Conservation (phyloP, 306 rosid species). For the Inga laurina region DNA sequence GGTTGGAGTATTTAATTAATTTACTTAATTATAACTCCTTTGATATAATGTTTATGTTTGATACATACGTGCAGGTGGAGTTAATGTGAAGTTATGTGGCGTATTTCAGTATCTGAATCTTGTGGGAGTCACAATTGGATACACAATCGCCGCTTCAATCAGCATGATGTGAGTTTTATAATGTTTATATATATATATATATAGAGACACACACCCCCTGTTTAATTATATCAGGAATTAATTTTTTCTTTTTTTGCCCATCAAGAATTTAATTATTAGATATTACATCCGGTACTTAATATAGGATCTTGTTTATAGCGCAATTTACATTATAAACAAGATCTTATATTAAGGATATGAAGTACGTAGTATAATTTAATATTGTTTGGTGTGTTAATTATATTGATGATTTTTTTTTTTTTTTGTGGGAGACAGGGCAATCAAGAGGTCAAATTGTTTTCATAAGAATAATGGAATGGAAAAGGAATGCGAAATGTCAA, state of each 20-base stretch:
- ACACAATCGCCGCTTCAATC: conserved; percentile 50
- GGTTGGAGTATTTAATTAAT: no score
- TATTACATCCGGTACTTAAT: no score
- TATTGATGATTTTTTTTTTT: background rate
- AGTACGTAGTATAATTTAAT: no score
- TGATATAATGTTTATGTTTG: background rate
- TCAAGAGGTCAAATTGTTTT: conserved; percentile 45
- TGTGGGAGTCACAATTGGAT: conserved; percentile 52
- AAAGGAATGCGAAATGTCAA: conserved; percentile 40
- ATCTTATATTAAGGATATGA: no score
- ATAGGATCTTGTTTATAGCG: no score
- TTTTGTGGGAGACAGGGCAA: conserved; percentile 41
- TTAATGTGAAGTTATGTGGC: conserved; percentile 42
- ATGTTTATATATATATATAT: no score
- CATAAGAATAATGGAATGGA: conserved; percentile 29
- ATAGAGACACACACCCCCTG: no score
- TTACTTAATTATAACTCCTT: no score
- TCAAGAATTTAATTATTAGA: no score
- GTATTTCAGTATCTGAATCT: conserved; percentile 43
- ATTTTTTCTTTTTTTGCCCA: no score
- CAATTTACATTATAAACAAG: no score
- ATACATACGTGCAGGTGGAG: conserved; percentile 39
- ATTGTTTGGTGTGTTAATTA: background rate
- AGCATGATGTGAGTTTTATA: conserved; percentile 59
- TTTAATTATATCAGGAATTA: no score